These are phyloP conservation scores for Tylopilus sp. DNA, from an alignment of 1,284 basidiomycete genomes.

Conservation along the genomic window DNA sequence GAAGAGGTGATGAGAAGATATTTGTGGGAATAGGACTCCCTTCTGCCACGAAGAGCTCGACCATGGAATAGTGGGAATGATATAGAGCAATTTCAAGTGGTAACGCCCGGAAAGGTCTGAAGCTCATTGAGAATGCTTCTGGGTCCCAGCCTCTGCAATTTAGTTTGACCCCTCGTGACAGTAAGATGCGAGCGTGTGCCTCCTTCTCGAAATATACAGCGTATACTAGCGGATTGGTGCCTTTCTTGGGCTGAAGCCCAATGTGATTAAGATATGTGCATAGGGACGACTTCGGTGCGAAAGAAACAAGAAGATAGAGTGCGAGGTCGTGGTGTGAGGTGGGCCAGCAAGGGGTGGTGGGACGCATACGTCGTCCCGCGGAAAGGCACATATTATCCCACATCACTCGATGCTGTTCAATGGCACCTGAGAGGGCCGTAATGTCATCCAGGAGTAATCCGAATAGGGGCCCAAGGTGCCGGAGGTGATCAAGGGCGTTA, in stretches of 20 bases:
- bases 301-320: conserved; percentile 17
- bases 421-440: neutral
- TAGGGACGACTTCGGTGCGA: conserved; percentile 2
- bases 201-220: neutral
- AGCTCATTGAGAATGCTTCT: no score
- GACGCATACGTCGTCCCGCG: neutral
- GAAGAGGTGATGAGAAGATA: no score
- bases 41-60: neutral
- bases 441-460: neutral
- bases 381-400: neutral
- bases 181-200: conserved; percentile 11
- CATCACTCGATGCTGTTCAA: neutral
- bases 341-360: neutral
- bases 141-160: neutral
- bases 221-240: conserved; percentile 27
- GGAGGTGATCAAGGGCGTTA: neutral
- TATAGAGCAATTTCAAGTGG: conserved; percentile 15
- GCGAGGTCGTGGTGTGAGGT: conserved; percentile 15
- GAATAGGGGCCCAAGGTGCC: neutral
- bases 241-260: neutral
- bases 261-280: neutral
- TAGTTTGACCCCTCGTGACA: conserved; percentile 5
- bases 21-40: neutral
- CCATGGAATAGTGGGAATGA: neutral
- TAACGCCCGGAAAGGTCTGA: neutral